Evolutionary conservation across 129 eudicot species (phyloP).

Genomic region (Cynara cardunculus): DNA sequence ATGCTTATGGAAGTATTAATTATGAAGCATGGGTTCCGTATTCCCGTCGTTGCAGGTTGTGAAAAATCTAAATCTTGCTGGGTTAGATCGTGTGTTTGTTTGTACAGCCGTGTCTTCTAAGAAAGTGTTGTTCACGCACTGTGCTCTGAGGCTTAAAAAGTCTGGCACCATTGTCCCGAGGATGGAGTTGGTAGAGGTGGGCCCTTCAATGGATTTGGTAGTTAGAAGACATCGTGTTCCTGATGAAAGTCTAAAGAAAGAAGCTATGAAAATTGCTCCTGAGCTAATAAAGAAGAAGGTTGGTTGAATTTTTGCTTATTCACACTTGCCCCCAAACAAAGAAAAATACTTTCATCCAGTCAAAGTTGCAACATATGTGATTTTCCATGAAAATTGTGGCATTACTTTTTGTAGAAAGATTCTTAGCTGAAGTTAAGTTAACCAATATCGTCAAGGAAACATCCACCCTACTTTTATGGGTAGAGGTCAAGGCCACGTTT

Average conservation of each 20-base stretch:
- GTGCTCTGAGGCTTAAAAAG: constrained; percentile 81
- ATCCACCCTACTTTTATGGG: too few relatives aligned
- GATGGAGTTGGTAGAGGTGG: constrained; percentile 91
- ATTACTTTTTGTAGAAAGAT: too few relatives aligned
- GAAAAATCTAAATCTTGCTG: constrained; percentile 81
- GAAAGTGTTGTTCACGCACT: constrained; percentile 65
- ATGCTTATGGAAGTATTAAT: not conserved
- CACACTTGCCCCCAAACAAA: not conserved
- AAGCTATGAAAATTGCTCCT: constrained; percentile 77
- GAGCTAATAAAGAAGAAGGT: constrained; percentile 85
- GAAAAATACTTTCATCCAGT: not conserved
- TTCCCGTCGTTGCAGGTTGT: constrained; percentile 43
- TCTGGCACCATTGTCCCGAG: constrained; percentile 82
- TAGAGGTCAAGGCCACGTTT: too few relatives aligned
- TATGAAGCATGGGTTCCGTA: not conserved
- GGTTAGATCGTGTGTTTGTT: constrained; percentile 84
- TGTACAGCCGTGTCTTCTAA: constrained; percentile 83
- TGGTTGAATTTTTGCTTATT: not conserved
- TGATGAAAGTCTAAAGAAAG: constrained; percentile 69
- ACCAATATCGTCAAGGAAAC: too few relatives aligned
- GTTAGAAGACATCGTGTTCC: constrained; percentile 85
- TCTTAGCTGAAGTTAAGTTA: too few relatives aligned
- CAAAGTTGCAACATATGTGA: not conserved
- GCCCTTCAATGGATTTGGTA: constrained; percentile 97
- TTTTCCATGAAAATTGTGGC: not conserved